Percentiles rank a stretch among this genome's conserved stretches.
Evolutionary conservation across 2,329 filamentous ascomycete genomes (phyloP).

Genomic region (Cladophialophora immunda): DNA sequence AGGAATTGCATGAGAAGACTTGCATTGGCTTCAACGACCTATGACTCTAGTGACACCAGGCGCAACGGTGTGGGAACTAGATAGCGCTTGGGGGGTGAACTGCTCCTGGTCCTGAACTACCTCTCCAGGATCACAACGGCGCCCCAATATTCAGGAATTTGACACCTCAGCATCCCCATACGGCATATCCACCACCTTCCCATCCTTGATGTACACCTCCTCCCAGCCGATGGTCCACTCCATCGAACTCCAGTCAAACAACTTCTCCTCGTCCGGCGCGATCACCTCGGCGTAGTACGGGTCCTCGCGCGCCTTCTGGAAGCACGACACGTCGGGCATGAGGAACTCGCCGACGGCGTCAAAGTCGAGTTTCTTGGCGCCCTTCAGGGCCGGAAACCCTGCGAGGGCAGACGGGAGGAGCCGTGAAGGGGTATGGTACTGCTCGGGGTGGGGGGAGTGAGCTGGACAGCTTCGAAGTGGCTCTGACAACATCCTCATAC

Average conservation of each 20-base stretch:
- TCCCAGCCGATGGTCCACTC: conserved; percentile 20
- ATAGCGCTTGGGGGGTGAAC: neutral
- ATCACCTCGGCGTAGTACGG: conserved; percentile 13
- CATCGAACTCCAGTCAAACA: conserved; percentile 13
- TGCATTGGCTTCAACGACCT: conserved; percentile 42
- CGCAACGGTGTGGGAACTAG: conserved; percentile 1
- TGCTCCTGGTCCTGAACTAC: neutral
- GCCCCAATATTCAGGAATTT: neutral
- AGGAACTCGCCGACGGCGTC: conserved; percentile 15
- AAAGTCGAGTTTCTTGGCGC: conserved; percentile 7
- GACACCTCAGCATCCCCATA: neutral
- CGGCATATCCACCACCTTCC: conserved; percentile 10
- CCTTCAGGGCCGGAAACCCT: conserved; percentile 7
- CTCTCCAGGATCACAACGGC: neutral
- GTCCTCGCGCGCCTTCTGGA: conserved; percentile 17
- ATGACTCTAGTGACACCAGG: conserved; percentile 18
- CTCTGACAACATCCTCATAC: neutral
- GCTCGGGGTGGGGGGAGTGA: neutral
- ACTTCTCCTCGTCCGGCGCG: conserved; percentile 9
- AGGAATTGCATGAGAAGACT: conserved; percentile 23
- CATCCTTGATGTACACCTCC: conserved; percentile 19
- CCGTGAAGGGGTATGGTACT: conserved; percentile 14
- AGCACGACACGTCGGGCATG: conserved; percentile 11
- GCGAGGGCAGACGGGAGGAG: neutral
- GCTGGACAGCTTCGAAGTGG: neutral